Conservation (phyloP, 805 yeast genomes). For the Blastobotrys parvus region DNA sequence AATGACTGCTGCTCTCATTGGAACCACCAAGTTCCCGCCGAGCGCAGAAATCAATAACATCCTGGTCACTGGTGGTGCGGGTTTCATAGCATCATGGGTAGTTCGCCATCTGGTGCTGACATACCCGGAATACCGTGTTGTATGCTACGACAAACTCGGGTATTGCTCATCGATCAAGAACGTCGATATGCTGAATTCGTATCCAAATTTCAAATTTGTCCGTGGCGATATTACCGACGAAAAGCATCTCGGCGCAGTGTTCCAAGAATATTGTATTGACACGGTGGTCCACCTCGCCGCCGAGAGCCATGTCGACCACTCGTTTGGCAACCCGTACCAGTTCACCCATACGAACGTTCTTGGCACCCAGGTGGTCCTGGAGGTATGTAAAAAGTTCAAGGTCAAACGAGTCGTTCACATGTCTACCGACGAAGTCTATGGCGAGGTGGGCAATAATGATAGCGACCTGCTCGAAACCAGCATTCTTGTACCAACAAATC, state of each 20-base stretch:
- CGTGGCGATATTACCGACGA: constrained; percentile 32
- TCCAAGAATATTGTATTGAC: constrained; percentile 21
- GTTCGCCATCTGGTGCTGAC: constrained; percentile 29
- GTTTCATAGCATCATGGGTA: constrained; percentile 47
- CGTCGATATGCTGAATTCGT: constrained; percentile 23
- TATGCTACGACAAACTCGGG: constrained; percentile 39
- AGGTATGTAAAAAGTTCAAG: constrained; percentile 27
- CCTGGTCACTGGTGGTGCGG: constrained; percentile 50
- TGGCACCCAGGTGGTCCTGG: constrained; percentile 41
- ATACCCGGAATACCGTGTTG: constrained; percentile 28
- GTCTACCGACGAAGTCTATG: constrained; percentile 56
- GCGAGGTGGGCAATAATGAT: constrained; percentile 31
- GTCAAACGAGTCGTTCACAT: constrained; percentile 34
- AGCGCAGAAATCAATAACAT: constrained; percentile 16
- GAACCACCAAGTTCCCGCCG: not conserved
- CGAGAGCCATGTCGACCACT: constrained; percentile 46
- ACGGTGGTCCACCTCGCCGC: constrained; percentile 47
- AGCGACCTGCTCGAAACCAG: constrained; percentile 30
- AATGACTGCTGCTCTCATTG: not conserved
- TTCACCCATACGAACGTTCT: constrained; percentile 40
- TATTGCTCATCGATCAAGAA: constrained; percentile 36
- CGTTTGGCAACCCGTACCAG: constrained; percentile 37
- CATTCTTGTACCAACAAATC: constrained; percentile 43
- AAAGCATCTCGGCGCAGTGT: constrained; percentile 17
- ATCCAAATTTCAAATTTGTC: constrained; percentile 22